These are phyloP conservation scores for Ramularia endophylla DNA, from an alignment of 2,329 filamentous ascomycete genomes.

Conservation along the genomic window DNA sequence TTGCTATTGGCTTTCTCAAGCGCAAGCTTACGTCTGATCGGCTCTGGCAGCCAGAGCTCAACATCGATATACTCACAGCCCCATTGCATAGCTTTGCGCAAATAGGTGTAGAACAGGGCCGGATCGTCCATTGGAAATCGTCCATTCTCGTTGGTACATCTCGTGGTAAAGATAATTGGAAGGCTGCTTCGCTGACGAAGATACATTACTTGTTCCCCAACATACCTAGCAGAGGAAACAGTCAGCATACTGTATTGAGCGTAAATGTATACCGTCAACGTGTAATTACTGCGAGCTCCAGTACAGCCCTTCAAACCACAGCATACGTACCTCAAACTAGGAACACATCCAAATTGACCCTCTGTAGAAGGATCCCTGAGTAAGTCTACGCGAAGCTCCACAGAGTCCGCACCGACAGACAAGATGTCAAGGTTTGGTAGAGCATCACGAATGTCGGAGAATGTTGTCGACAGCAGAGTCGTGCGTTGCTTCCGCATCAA, in stretches of 20 bases:
- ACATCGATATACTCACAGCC: conserved; percentile 87
- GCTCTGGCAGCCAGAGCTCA: conserved; percentile 77
- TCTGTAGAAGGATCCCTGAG: conserved; percentile 64
- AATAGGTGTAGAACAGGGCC: conserved; percentile 66
- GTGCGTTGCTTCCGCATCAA: conserved; percentile 72
- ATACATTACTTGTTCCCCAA: conserved; percentile 80
- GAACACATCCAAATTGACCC: conserved; percentile 58
- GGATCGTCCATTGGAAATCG: conserved; percentile 79
- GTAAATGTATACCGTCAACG: too few relatives aligned
- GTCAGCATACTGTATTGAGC: too few relatives aligned
- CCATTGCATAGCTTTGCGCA: conserved; percentile 82
- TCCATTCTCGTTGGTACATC: conserved; percentile 76
- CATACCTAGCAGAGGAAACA: conserved; percentile 45
- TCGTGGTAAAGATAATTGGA: conserved; percentile 84
- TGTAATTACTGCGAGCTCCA: too few relatives aligned
- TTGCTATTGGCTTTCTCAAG: conserved; percentile 69
- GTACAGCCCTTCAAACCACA: too few relatives aligned
- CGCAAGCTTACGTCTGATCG: conserved; percentile 62
- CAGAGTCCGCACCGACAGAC: conserved; percentile 78
- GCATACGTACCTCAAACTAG: conserved; percentile 57
- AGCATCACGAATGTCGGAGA: conserved; percentile 76
- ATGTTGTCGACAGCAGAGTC: conserved; percentile 82
- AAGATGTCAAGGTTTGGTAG: conserved; percentile 81
- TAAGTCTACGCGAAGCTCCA: conserved; percentile 79
- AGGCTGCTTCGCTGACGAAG: conserved; percentile 77